Conservation (phyloP, 345 rosid genomes). For the Bruguiera parviflora region DNA sequence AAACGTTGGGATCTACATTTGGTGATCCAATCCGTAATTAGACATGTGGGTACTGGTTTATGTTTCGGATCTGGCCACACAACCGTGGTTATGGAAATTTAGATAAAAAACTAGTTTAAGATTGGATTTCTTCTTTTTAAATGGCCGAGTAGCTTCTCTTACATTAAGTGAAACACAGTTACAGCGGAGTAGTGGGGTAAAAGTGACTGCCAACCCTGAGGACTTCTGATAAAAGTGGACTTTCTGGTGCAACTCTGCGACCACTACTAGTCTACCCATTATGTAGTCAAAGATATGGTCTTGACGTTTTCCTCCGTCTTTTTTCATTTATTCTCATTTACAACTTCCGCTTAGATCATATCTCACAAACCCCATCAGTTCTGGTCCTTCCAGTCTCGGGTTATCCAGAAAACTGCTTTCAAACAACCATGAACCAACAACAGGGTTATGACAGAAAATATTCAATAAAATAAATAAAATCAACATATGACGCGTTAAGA, state of each 20-base stretch:
- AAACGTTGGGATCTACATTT: no score
- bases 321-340: conserved; percentile 18
- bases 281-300: not conserved
- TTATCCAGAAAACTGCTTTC: conserved; percentile 51
- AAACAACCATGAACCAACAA: not conserved
- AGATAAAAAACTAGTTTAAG: no score
- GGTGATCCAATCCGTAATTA: no score
- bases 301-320: not conserved
- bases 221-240: not conserved
- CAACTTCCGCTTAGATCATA: conserved; percentile 54
- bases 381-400: conserved; percentile 68
- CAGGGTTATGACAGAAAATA: not conserved
- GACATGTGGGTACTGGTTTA: no score
- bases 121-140: no score
- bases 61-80: no score
- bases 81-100: no score
- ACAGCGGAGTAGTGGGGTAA: not conserved
- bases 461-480: not conserved
- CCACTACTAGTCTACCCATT: no score
- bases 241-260: not conserved
- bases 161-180: no score
- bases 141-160: no score
- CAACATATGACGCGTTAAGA: no score
- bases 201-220: conserved; percentile 2
- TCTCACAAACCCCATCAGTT: conserved; percentile 73